Conservation (phyloP, 2,329 filamentous ascomycete genomes). For the Diaporthe eres region DNA sequence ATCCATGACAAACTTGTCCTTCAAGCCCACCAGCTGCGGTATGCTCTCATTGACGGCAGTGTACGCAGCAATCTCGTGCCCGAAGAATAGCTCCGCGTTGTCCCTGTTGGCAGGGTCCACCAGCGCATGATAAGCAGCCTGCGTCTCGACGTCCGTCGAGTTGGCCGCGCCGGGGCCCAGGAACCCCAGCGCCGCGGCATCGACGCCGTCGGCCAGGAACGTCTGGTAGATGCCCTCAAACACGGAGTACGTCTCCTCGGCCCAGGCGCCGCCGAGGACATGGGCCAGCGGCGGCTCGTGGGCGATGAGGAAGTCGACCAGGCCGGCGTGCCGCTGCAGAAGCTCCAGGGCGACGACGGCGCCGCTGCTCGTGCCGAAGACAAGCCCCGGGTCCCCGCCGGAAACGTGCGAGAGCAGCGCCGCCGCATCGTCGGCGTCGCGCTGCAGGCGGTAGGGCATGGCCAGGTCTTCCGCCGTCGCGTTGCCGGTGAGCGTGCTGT, state of each 20-base stretch:
- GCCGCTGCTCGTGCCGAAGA: conserved; percentile 43
- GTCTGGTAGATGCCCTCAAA: conserved; percentile 6
- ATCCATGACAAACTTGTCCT: not conserved
- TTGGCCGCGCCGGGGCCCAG: not conserved
- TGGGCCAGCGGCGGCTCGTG: conserved; percentile 39
- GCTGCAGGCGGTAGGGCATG: conserved; percentile 45
- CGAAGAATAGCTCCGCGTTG: conserved; percentile 6
- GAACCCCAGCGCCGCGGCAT: not conserved
- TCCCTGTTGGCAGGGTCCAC: not conserved
- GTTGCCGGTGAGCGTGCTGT: conserved; percentile 42
- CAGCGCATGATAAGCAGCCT: not conserved
- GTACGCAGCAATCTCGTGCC: conserved; percentile 9
- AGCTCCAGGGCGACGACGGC: conserved; percentile 41
- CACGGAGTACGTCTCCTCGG: not conserved
- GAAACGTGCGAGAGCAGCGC: conserved; percentile 42
- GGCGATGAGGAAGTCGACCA: conserved; percentile 27
- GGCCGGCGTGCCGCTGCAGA: conserved; percentile 36
- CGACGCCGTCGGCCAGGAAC: not conserved
- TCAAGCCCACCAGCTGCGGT: not conserved
- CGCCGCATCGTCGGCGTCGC: conserved; percentile 50
- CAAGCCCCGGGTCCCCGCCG: conserved; percentile 28
- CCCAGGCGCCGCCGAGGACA: not conserved
- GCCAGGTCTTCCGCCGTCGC: conserved; percentile 46
- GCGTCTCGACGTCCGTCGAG: conserved; percentile 12
- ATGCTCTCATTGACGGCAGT: conserved; percentile 6